A percentile compares a stretch with the other conserved stretches of the same genome.
phyloP scores from a whole-genome alignment of 805 yeast genomes.

The Naumovozyma castellii region DNA sequence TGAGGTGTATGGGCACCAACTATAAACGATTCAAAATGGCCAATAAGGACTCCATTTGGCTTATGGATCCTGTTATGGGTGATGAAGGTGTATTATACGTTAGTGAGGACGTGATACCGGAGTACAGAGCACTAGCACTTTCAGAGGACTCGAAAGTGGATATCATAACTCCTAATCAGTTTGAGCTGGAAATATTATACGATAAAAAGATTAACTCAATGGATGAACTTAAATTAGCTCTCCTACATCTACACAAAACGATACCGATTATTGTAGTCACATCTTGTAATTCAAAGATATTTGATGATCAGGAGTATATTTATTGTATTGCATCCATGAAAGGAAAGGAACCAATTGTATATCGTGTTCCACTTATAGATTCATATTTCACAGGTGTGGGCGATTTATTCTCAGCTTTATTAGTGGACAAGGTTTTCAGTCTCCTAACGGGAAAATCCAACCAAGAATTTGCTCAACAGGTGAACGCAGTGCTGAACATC shows the following conservation, averaged over 20 bases:
- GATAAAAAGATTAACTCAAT: slow-evolving; percentile 38
- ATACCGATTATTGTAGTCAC: slow-evolving; percentile 22
- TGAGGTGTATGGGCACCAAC: slow-evolving; percentile 35
- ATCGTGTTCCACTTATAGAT: slow-evolving; percentile 49
- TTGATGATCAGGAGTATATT: slow-evolving; percentile 24
- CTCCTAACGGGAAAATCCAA: slow-evolving; percentile 6
- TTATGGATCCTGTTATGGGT: slow-evolving; percentile 75
- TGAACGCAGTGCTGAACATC: slow-evolving; percentile 27
- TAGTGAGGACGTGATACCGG: slow-evolving; percentile 48
- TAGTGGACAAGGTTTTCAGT: slow-evolving; percentile 50
- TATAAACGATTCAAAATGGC: slow-evolving; percentile 31
- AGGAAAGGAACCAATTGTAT: slow-evolving; percentile 17
- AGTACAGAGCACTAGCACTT: slow-evolving; percentile 36
- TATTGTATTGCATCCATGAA: slow-evolving; percentile 39
- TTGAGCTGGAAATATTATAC: slow-evolving; percentile 68
- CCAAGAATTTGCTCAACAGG: slow-evolving; percentile 13
- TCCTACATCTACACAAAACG: slow-evolving; percentile 37
- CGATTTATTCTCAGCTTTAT: slow-evolving; percentile 74
- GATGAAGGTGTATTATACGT: slow-evolving; percentile 68
- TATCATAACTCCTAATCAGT: slow-evolving; percentile 83
- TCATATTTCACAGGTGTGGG: slow-evolving; percentile 95
- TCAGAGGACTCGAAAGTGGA: slow-evolving; percentile 44
- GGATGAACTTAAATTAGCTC: slow-evolving; percentile 37
- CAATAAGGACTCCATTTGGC: slow-evolving; percentile 37
- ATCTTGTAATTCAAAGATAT: slow-evolving; percentile 18